Evolutionary conservation across 2,329 filamentous ascomycete species (phyloP).

Genomic region (Drechmeria coniospora): DNA sequence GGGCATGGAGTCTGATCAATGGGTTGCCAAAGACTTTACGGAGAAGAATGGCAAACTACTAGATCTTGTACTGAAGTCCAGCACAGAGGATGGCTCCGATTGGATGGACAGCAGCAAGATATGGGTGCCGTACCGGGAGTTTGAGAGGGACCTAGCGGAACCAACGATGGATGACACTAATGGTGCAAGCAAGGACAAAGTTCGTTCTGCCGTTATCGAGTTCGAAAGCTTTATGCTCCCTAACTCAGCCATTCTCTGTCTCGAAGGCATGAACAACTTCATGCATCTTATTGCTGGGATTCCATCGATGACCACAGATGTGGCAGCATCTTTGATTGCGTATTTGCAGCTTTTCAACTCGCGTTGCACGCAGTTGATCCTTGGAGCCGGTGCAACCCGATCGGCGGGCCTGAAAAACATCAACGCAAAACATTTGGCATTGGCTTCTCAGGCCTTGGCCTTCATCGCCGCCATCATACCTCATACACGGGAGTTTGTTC

Average conservation of each 20-base stretch:
- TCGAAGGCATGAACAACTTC: constrained; percentile 69
- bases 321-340: constrained; percentile 63
- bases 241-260: constrained; percentile 64
- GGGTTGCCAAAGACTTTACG: constrained; percentile 63
- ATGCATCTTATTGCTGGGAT: constrained; percentile 71
- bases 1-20: constrained; percentile 66
- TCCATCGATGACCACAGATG: constrained; percentile 75
- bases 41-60: constrained; percentile 45
- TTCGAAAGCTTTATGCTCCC: constrained; percentile 76
- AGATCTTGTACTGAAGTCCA: constrained; percentile 49
- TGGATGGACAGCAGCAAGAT: constrained; percentile 50
- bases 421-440: constrained; percentile 83
- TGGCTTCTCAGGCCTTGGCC: constrained; percentile 76
- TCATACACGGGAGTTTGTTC: constrained; percentile 80
- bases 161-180: constrained; percentile 26
- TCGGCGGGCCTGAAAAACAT: constrained; percentile 91
- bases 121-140: constrained; percentile 33
- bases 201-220: constrained; percentile 62
- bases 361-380: constrained; percentile 85
- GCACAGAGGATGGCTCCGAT: constrained; percentile 50
- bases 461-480: constrained; percentile 81
- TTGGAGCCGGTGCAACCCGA: constrained; percentile 80
- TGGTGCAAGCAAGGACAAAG: constrained; percentile 43
- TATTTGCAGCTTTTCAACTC: constrained; percentile 93
- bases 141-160: constrained; percentile 18